Base-by-base conservation (phyloP, 1,284 basidiomycete genomes). In the Rhodotorula sp. region DNA sequence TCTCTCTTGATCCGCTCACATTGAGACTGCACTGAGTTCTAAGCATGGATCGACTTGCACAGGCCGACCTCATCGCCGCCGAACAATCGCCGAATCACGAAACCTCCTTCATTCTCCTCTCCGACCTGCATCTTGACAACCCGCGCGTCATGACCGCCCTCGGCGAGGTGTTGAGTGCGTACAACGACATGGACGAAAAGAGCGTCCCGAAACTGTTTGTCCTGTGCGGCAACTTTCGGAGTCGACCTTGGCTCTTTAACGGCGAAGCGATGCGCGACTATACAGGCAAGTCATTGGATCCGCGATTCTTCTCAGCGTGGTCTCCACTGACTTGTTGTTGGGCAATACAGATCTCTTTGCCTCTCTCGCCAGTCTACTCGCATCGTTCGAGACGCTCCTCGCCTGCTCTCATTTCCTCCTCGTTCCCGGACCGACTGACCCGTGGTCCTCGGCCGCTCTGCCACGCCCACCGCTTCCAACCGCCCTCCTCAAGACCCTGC, bases 221-320 rank as follows among this genome's bases (percentile, higher is more conserved):
- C 26, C 83, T 99, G 45, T 99, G 96, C 76, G 96, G 96, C 6
- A 95, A 96, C 82, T 99, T 99, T 80, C 90, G 89, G 4, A 91
- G 89, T 75, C 86, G 86, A 72, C 74, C 77, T 4, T 77, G 75
- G 68, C 46, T 78, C 49, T 71, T 74, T 46, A 77, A 77, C 58
- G 77, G 77, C 15, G 74, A 77, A 44, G 69, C 76, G 24, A 73
- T 74, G 53, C 53, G 70, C 30, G 75, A 75, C 77, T 98, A 97
- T 80, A 89, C 92, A 82, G 91, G 94, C 90, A 75, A 64, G 83
- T 77, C 20, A 14, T 0, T 3, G 29, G 20, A 10, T 44, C 26
- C 14, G 29, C 1, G 18, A 3, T 29, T 49, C 22, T 26, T 46
- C n/a, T 12, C 8, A 29, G 18, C 7, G 45, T 20, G 10, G n/a